A percentile compares a stretch with the other conserved stretches of the same genome.
Conservation (phyloP, 169 alveolate genomes). For the Plasmodium cynomolgi region DNA sequence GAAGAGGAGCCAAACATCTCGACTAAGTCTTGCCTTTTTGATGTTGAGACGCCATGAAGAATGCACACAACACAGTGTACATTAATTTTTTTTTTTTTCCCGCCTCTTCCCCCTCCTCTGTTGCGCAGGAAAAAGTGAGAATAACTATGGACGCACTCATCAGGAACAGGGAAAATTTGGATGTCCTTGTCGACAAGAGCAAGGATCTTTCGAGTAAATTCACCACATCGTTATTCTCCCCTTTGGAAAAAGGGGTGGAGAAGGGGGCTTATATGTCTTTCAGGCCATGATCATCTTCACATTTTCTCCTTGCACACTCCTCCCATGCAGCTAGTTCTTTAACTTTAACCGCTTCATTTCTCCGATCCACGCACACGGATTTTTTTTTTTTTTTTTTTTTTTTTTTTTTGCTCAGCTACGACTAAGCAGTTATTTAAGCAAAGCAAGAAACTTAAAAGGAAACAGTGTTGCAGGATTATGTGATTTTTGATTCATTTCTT, state of each 20-base stretch:
- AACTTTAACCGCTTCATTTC: background rate
- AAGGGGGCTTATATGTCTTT: background rate
- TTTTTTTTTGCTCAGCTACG: conserved; percentile 29
- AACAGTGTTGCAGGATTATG: conserved; percentile 66
- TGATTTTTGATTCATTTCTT: conserved; percentile 8
- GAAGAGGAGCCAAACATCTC: too few relatives aligned
- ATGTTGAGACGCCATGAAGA: background rate
- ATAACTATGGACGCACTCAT: conserved; percentile 72
- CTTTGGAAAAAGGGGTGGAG: background rate
- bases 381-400: background rate
- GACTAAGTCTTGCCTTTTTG: background rate
- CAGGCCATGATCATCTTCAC: background rate
- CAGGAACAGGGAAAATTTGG: conserved; percentile 71
- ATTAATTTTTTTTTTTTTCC: background rate
- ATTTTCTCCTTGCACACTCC: background rate
- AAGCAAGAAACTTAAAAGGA: conserved; percentile 72
- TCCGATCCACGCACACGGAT: background rate
- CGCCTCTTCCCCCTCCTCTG: background rate
- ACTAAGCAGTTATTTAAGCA: conserved; percentile 73
- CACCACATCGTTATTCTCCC: background rate
- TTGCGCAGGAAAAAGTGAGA: conserved; percentile 70
- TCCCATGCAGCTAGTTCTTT: background rate
- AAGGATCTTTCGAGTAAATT: conserved; percentile 72
- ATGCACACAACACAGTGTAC: background rate
- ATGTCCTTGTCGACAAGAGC: conserved; percentile 76